A percentile compares a stretch with the other conserved stretches of the same genome.
These are phyloP conservation scores for Penicillium brasilianum DNA, from an alignment of 2,329 filamentous ascomycete genomes.

Conservation along the genomic window DNA sequence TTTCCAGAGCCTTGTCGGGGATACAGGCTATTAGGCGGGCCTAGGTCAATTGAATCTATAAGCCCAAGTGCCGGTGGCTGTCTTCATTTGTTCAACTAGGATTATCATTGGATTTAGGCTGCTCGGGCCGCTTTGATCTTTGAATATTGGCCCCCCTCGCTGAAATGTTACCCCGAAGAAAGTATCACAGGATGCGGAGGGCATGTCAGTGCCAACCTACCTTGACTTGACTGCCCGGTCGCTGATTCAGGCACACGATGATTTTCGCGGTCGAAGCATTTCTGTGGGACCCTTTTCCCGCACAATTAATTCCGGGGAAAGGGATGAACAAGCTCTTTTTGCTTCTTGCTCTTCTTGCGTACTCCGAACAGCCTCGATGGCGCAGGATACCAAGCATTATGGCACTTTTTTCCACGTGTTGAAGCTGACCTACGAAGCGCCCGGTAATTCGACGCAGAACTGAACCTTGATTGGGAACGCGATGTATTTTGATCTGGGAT, in stretches of 20 bases:
- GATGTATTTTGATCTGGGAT: not conserved
- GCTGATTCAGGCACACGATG: not conserved
- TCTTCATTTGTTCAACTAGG: not conserved
- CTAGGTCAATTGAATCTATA: not conserved
- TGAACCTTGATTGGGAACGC: not conserved
- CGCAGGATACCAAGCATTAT: not conserved
- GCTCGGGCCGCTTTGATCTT: not conserved
- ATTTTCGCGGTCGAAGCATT: not conserved
- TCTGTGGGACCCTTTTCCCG: not conserved
- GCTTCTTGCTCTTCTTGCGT: no score
- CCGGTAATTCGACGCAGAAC: not conserved
- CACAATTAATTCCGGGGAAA: not conserved
- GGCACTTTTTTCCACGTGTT: not conserved
- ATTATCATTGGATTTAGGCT: not conserved
- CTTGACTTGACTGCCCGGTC: not conserved
- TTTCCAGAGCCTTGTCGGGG: not conserved
- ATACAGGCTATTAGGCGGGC: not conserved
- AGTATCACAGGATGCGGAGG: not conserved
- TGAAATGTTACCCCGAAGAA: not conserved
- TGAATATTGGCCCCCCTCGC: not conserved
- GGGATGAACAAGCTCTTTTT: not conserved
- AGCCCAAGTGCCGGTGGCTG: not conserved
- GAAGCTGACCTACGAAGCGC: not conserved
- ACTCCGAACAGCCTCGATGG: not conserved
- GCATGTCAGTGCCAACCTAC: not conserved